Base-by-base conservation (phyloP, 345 rosid genomes). In the Turnera subulata region DNA sequence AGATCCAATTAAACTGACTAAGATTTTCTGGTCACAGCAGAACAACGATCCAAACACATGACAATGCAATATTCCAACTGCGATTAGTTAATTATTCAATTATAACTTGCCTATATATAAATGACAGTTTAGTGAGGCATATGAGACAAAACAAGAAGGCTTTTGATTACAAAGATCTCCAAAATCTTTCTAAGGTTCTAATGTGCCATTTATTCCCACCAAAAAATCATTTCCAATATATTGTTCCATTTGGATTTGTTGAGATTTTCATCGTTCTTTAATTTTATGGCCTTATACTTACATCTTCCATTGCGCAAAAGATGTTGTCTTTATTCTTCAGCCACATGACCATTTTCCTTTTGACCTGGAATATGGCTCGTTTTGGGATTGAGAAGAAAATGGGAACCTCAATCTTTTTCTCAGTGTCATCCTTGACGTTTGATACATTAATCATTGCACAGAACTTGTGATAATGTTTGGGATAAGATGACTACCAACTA, bases 151-250 rank as follows among this genome's bases (percentile, higher is more conserved):
- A 56, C 15, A 46, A 37, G 52, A n/a, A 2, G 47, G 50, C 42
- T 62, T 53, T 65, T 42, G 11, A 51, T 14, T 25, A 18, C 63
- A 29, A 71, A 74, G 73, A 71, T 78, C 53, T 68, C 43, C 65
- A 25, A 71, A 65, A 78, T 68, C 72, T 71, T 71, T 68, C 72
- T 46, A 65, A 74, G 70, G 19, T 62, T 68, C 72, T 65, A 52
- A 9, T 63, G 39, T 45, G 60, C 46, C 38, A 22, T 19, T 76
- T 58, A 54, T 67, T 61, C 62, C 50, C 46, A 46, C 40, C 43
- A 29, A 0, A 14, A 47, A 46, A 40, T 43, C 48, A 0, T 45
- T 48, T 56, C 0, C 10, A n/a, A 53, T 72, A 40, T 47, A 54
- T 55, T 38, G 5, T 12, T 29, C 1, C 57, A 21, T 53, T 32